These are phyloP conservation scores for Boletus fagicola DNA, from an alignment of 768 basidiomycete genomes.

Conservation along the genomic window DNA sequence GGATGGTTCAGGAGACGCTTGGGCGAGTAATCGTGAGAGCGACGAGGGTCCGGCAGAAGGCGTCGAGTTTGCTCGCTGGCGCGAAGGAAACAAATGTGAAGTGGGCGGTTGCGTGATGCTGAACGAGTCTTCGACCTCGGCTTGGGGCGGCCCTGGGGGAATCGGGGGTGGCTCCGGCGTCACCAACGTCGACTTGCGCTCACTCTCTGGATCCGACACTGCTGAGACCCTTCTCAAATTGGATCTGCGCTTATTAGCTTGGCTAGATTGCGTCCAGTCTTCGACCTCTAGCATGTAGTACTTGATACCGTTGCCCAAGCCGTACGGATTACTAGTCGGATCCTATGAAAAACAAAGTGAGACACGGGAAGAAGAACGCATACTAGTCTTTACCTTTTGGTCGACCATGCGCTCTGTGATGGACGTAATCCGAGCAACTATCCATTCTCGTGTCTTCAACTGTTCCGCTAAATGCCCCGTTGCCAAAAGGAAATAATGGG, in stretches of 20 bases:
- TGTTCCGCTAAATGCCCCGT: slow-evolving; percentile 85
- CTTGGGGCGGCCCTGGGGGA: slow-evolving; percentile 61
- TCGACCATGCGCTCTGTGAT: slow-evolving; percentile 85
- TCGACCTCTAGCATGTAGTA: slow-evolving; percentile 94
- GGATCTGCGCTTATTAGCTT: slow-evolving; percentile 55
- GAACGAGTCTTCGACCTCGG: slow-evolving; percentile 74
- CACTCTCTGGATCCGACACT: slow-evolving; percentile 39
- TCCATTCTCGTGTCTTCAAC: slow-evolving; percentile 90
- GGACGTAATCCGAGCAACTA: slow-evolving; percentile 87
- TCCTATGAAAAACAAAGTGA: slow-evolving; percentile 46
- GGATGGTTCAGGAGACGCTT: slow-evolving; percentile 48
- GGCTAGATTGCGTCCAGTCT: slow-evolving; percentile 81
- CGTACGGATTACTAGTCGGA: slow-evolving; percentile 83
- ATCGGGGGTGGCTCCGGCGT: slow-evolving; percentile 19
- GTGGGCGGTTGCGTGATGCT: slow-evolving; percentile 62
- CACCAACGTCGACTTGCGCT: slow-evolving; percentile 27
- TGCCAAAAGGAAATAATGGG: slow-evolving; percentile 94
- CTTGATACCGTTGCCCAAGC: slow-evolving; percentile 83
- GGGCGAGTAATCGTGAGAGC: slow-evolving; percentile 74
- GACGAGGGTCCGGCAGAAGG: slow-evolving; percentile 75
- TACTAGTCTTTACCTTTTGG: slow-evolving; percentile 49
- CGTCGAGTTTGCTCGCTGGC: slow-evolving; percentile 64
- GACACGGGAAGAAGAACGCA: not conserved
- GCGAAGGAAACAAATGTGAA: slow-evolving; percentile 62
- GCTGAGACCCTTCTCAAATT: slow-evolving; percentile 50